Conservation (phyloP, 169 alveolate species). For the Plasmodium sp. region DNA sequence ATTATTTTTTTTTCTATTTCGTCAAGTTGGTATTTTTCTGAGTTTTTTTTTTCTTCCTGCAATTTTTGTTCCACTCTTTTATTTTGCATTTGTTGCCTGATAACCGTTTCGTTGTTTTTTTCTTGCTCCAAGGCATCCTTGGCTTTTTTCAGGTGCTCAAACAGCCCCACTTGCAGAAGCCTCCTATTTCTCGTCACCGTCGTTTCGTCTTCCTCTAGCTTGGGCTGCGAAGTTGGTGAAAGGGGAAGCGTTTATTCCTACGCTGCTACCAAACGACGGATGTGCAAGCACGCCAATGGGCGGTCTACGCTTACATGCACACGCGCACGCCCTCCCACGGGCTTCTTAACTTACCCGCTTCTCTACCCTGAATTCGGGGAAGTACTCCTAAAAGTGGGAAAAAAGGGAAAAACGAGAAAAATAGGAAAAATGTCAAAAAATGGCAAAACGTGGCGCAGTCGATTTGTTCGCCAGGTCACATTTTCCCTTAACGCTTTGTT, state of each 20-base stretch:
- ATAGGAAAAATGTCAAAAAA: not conserved
- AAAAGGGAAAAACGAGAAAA: not conserved
- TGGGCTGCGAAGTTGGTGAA: slow-evolving; percentile 72
- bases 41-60: slow-evolving; percentile 76
- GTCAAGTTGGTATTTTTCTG: slow-evolving; percentile 75
- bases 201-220: slow-evolving; percentile 70
- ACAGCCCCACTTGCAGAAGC: slow-evolving; percentile 75
- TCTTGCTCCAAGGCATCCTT: slow-evolving; percentile 80
- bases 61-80: slow-evolving; percentile 65
- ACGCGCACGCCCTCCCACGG: not conserved
- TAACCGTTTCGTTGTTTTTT: slow-evolving; percentile 74
- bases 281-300: not conserved
- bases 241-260: not conserved
- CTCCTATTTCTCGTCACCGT: slow-evolving; percentile 79
- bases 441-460: not conserved
- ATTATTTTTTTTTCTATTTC: slow-evolving; percentile 71
- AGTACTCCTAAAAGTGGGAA: not conserved
- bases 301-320: not conserved
- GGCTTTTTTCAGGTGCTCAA: slow-evolving; percentile 80
- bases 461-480: not conserved
- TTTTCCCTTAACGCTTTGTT: not conserved
- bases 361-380: slow-evolving; percentile 52
- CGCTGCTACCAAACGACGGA: not conserved
- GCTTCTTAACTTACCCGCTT: slow-evolving; percentile 28
- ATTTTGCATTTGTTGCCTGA: slow-evolving; percentile 33